Evolutionary conservation across 1,139 yeast genomes (phyloP).

Genomic region (Zygosaccharomyces pseudobailii): DNA sequence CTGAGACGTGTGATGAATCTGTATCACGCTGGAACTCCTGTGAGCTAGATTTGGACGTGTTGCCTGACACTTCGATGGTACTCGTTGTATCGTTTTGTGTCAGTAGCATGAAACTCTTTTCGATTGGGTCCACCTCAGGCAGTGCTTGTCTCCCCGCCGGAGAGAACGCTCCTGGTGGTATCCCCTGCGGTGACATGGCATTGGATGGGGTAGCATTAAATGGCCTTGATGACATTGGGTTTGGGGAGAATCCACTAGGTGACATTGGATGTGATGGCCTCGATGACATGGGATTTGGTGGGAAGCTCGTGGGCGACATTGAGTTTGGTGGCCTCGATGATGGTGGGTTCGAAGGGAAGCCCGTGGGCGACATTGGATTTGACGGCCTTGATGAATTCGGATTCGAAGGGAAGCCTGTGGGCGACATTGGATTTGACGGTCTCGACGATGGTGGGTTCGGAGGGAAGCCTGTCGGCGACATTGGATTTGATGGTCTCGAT

Average conservation of each 20-base stretch:
- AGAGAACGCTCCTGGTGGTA: not conserved
- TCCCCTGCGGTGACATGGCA: not conserved
- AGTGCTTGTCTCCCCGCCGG: not conserved
- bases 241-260: not conserved
- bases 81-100: constrained; percentile 24
- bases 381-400: not conserved
- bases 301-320: not conserved
- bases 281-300: not conserved
- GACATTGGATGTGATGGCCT: not conserved
- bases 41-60: not conserved
- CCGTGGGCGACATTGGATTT: not conserved
- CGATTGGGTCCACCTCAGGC: constrained; percentile 26
- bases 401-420: not conserved
- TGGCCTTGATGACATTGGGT: not conserved
- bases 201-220: not conserved
- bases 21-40: constrained; percentile 1
- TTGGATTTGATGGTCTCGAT: not conserved
- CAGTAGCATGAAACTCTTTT: constrained; percentile 30
- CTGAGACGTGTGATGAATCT: constrained; percentile 1
- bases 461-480: not conserved
- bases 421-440: not conserved
- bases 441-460: not conserved
- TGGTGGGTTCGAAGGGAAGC: not conserved
- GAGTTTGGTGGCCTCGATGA: not conserved
- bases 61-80: not conserved